Evolutionary conservation across 306 rosid genomes (phyloP), one percentile per base, ranked within the genome.

Genomic region (Vicia villosa): DNA sequence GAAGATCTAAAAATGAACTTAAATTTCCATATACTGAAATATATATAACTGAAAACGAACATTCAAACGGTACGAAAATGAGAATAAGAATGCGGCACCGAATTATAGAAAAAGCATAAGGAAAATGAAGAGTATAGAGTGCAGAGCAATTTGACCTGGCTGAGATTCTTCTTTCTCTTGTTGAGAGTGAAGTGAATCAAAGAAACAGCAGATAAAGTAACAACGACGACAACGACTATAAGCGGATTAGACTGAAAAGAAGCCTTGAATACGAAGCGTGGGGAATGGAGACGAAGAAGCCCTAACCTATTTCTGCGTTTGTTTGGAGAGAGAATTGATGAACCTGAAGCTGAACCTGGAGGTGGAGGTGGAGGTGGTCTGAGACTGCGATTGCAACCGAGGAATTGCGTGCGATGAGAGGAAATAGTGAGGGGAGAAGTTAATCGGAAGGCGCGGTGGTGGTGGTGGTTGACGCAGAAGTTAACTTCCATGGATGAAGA

Each of bases 201-300:
- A 3, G 96, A 90, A 65, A 84, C 84, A 3, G 91, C 96, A 36
- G 99, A 87, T 61, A 93, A 52, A 47, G 96, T 88, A 15, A 88
- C 85, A 1, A 80, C 75, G 43, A 89, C 79, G 68, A 88, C 81
- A 15, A 84, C 71, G 70, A 86, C 75, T 65, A 90, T 28, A 45
- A 82, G 1, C 13, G 88, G 61, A 64, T 81, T 87, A 16, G 97
- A 78, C 16, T 34, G 75, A 21, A 91, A 66, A 15, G 96, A 78
- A 16, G 97, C 87, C 17, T 77, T 80, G 78, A 91, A 68, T 26
- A 87, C 16, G 46, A 89, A 82, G 8, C 86, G 78, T 1, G 97
- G 78, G 7, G 95, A 70, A 20, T 73, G 88, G 65, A 68, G 15
- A 21, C 71, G 74, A 32, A 73, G 79, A 37, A 70, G 65, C 1